Evolutionary conservation across 164 flowering plant genomes (phyloP).

Genomic region (Akebia trifoliata): DNA sequence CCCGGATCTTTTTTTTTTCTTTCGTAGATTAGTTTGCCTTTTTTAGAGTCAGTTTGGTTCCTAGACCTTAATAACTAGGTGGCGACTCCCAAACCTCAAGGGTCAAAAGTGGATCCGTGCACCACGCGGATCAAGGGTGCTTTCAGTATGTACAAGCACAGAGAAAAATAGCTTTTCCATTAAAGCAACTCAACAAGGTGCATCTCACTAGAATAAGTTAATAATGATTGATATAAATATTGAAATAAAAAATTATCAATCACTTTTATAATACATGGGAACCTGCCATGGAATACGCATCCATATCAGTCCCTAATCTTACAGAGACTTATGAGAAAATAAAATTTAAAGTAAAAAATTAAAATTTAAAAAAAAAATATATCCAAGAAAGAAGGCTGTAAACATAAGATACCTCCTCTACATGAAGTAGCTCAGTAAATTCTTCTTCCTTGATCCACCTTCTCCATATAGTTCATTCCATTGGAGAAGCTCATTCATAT

Average conservation of each 20-base stretch:
- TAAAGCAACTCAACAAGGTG: conserved; percentile 1
- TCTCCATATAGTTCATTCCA: conserved; percentile 86
- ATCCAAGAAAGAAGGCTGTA: conserved; percentile 25
- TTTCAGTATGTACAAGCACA: conserved; percentile 1
- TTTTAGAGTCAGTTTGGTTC: too few species aligned
- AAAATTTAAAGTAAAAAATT: neutral
- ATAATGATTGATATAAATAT: conserved; percentile 3
- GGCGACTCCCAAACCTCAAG: too few species aligned
- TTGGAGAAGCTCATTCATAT: conserved; percentile 69
- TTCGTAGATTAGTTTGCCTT: too few species aligned
- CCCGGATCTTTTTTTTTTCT: too few species aligned
- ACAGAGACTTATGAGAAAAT: neutral
- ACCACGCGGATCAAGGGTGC: too few species aligned
- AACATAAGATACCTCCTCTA: conserved; percentile 34
- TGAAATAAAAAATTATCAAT: neutral
- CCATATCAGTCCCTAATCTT: conserved; percentile 6
- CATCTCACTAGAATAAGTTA: conserved; percentile 8
- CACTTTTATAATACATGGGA: conserved; percentile 15
- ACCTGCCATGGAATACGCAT: conserved; percentile 21
- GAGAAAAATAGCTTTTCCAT: conserved; percentile 9
- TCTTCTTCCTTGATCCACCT: conserved; percentile 81
- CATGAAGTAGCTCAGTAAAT: conserved; percentile 72
- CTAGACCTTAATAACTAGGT: too few species aligned
- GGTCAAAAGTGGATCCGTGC: too few species aligned
- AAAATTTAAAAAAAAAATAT: conserved; percentile 11